Evolutionary conservation across 306 rosid genomes (phyloP), one percentile per base, ranked within the genome.

Genomic region (Luffa acutangula): DNA sequence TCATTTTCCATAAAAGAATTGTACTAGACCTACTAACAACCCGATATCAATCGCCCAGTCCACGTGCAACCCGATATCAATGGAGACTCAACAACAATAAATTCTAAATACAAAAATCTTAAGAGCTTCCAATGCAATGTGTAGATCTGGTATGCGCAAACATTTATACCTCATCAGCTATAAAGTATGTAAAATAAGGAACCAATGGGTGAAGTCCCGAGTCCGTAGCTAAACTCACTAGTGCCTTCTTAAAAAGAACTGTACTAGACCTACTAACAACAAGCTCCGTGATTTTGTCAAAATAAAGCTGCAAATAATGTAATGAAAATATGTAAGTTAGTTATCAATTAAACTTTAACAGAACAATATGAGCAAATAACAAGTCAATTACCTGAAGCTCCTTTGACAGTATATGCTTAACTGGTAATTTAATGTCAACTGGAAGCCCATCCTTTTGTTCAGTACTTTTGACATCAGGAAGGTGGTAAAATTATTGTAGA

Each of bases 171-270:
- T 96, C 93, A 74, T 93, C 97, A 75, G 94, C 96, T 54, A 96
- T 87, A 83, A 93, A 96, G 87, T 88, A 81, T 69, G 93, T 83
- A 84, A 96, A 91, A 89, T 91, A 90, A 66, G 99, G 98, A 88
- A 93, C 90, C 78, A 95, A 85, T 72, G 97, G 97, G 87, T 95
- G 99, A 86, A 95, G 94, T 66, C 99, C 99, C 0, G 96, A 88
- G 85, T 93, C 97, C 5, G 96, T 87, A 63, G 98, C 88, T 90
- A 95, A 86, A 88, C 97, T 95, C 82, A 87, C 78, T 85, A 93
- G 52, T 54, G 94, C 97, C 88, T 89, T 87, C 85, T 91, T 90
- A 51, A 93, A 85, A 69, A 90, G 84, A 82, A 86, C 62, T 67
- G 93, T 83, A 36, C 84, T 85, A 41, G 97, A 86, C 87, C 88